These are phyloP conservation scores for Aspergillus viridinutans DNA, from an alignment of 2,329 filamentous ascomycete genomes.

Conservation along the genomic window DNA sequence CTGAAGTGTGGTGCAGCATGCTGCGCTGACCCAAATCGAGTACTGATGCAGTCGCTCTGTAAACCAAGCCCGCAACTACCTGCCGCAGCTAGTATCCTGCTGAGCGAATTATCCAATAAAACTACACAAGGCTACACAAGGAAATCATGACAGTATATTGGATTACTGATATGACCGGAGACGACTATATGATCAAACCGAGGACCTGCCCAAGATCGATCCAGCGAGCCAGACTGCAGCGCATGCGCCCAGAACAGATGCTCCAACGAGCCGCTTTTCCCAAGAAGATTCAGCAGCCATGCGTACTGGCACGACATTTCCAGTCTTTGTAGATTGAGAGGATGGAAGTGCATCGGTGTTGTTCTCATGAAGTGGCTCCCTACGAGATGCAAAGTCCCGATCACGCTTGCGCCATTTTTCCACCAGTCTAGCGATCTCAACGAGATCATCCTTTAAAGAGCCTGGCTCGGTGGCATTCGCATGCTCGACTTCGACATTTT, in stretches of 20 bases:
- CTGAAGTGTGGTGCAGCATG: no score
- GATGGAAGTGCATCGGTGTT: conserved; percentile 3
- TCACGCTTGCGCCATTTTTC: conserved; percentile 47
- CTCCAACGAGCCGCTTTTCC: conserved; percentile 49
- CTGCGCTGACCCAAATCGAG: no score
- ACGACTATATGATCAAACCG: conserved; percentile 8
- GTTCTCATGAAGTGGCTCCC: conserved; percentile 16
- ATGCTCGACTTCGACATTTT: conserved; percentile 86
- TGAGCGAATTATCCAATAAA: no score
- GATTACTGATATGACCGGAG: conserved; percentile 1
- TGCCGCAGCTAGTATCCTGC: no score
- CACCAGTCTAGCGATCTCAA: conserved; percentile 62
- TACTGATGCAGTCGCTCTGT: no score
- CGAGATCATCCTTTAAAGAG: conserved; percentile 63
- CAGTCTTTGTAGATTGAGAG: conserved; percentile 29
- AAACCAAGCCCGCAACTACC: no score
- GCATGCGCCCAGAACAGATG: conserved; percentile 32
- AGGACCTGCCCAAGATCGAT: conserved; percentile 27
- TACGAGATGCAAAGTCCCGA: conserved; percentile 24
- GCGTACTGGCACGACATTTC: conserved; percentile 50
- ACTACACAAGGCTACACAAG: not conserved
- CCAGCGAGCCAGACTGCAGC: conserved; percentile 35
- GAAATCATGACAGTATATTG: not conserved
- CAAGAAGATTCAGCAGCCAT: conserved; percentile 63
- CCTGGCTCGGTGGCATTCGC: conserved; percentile 50